Conservation (phyloP, 2,329 filamentous ascomycete genomes). For the Trichothecium roseum region DNA sequence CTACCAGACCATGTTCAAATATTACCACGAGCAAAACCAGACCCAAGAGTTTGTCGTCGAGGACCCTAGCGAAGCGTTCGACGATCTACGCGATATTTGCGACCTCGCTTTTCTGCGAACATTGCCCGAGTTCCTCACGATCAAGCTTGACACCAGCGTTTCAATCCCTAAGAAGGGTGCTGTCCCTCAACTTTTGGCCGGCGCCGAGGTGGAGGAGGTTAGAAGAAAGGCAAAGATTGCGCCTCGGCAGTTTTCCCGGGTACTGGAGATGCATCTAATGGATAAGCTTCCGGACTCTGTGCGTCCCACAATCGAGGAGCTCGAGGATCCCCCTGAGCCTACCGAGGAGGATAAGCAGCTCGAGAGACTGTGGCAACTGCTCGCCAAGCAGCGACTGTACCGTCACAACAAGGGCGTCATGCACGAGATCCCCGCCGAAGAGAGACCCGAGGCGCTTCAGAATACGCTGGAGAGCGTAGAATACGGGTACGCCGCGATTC, state of each 20-base stretch:
- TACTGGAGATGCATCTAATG: slow-evolving; percentile 68
- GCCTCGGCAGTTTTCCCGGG: slow-evolving; percentile 62
- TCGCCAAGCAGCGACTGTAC: slow-evolving; percentile 70
- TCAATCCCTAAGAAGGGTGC: slow-evolving; percentile 36
- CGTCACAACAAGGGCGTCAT: slow-evolving; percentile 63
- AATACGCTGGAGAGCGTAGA: slow-evolving; percentile 59
- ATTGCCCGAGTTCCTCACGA: slow-evolving; percentile 43
- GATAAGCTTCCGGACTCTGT: slow-evolving; percentile 45
- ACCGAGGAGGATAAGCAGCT: slow-evolving; percentile 48
- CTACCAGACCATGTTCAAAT: slow-evolving; percentile 68
- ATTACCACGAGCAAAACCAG: slow-evolving; percentile 55
- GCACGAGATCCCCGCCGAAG: slow-evolving; percentile 54
- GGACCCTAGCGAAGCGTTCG: slow-evolving; percentile 82
- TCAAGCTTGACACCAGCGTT: slow-evolving; percentile 44
- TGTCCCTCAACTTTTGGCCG: slow-evolving; percentile 44
- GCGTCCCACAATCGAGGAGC: slow-evolving; percentile 38
- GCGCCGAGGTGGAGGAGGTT: slow-evolving; percentile 45
- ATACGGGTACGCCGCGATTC: slow-evolving; percentile 59
- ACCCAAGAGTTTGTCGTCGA: slow-evolving; percentile 84
- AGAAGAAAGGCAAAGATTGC: slow-evolving; percentile 59
- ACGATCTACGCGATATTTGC: slow-evolving; percentile 66
- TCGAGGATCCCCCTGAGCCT: slow-evolving; percentile 29
- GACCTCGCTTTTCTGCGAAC: slow-evolving; percentile 57
- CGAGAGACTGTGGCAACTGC: slow-evolving; percentile 61
- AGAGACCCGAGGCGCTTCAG: slow-evolving; percentile 63